Evolutionary conservation across 352 stramenopile species (phyloP).

Genomic region (Phytophthora cryptogea): DNA sequence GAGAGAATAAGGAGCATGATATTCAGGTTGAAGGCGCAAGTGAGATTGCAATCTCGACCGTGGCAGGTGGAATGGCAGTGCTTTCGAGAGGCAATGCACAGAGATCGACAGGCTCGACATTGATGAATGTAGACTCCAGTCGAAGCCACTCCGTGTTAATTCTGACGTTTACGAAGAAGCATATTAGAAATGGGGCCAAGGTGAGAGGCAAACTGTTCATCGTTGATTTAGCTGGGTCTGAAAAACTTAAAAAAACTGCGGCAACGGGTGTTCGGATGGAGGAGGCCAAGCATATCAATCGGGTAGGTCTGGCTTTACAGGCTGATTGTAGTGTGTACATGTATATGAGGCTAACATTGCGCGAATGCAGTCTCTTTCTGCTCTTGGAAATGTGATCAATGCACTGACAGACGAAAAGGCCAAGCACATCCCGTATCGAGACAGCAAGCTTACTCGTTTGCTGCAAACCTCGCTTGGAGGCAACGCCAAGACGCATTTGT

Average conservation of each 20-base stretch:
- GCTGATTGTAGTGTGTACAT: neutral
- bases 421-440: slow-evolving; percentile 76
- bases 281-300: slow-evolving; percentile 80
- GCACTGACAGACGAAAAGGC: slow-evolving; percentile 49
- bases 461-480: slow-evolving; percentile 87
- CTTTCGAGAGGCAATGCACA: slow-evolving; percentile 44
- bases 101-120: slow-evolving; percentile 47
- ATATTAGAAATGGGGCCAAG: slow-evolving; percentile 11
- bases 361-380: slow-evolving; percentile 60
- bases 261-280: slow-evolving; percentile 59
- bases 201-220: slow-evolving; percentile 47
- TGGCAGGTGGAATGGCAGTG: slow-evolving; percentile 36
- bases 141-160: slow-evolving; percentile 77
- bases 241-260: slow-evolving; percentile 60
- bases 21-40: slow-evolving; percentile 60
- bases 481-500: slow-evolving; percentile 88
- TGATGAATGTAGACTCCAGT: slow-evolving; percentile 69
- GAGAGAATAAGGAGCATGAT: slow-evolving; percentile 42
- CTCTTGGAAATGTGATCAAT: slow-evolving; percentile 75
- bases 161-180: slow-evolving; percentile 46
- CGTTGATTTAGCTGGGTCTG: slow-evolving; percentile 74
- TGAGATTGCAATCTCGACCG: slow-evolving; percentile 44
- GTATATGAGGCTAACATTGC: neutral
- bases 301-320: slow-evolving; percentile 23
- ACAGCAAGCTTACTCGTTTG: slow-evolving; percentile 90